phyloP scores from a whole-genome alignment of 305 asterid genomes.

The Fraxinus angustifolia region DNA sequence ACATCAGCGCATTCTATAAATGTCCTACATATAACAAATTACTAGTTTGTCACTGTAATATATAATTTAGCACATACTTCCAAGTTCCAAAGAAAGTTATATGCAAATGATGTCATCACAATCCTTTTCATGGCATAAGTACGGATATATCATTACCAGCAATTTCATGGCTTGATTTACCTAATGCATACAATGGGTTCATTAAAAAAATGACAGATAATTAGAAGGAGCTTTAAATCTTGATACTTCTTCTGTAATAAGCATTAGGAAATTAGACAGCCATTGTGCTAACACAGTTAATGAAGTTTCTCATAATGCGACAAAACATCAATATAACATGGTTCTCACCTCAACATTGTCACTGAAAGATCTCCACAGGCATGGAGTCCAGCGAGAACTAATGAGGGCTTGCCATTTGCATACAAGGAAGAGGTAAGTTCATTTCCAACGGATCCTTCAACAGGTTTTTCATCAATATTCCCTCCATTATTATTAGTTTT shows the following conservation, averaged over 20 bases:
- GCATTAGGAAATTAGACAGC: neutral
- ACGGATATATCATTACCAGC: neutral
- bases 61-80: neutral
- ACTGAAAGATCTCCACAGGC: constrained; percentile 96
- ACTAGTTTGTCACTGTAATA: constrained; percentile 23
- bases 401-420: constrained; percentile 35
- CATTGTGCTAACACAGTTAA: neutral
- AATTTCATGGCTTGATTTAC: constrained; percentile 14
- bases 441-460: constrained; percentile 27
- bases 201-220: neutral
- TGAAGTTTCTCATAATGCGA: neutral
- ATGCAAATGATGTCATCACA: neutral
- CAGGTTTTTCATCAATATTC: constrained; percentile 22
- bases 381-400: constrained; percentile 90
- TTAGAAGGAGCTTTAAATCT: neutral
- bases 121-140: neutral
- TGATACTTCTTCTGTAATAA: neutral
- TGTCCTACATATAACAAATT: constrained; percentile 46
- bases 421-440: constrained; percentile 23
- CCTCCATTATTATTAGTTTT: constrained; percentile 23
- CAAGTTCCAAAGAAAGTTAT: neutral
- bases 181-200: neutral
- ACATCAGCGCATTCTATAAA: constrained; percentile 69
- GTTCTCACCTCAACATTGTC: constrained; percentile 78
- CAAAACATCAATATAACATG: constrained; percentile 11